phyloP scores from a whole-genome alignment of 495 filamentous ascomycete species.

The Corynascus novoguineensis region DNA sequence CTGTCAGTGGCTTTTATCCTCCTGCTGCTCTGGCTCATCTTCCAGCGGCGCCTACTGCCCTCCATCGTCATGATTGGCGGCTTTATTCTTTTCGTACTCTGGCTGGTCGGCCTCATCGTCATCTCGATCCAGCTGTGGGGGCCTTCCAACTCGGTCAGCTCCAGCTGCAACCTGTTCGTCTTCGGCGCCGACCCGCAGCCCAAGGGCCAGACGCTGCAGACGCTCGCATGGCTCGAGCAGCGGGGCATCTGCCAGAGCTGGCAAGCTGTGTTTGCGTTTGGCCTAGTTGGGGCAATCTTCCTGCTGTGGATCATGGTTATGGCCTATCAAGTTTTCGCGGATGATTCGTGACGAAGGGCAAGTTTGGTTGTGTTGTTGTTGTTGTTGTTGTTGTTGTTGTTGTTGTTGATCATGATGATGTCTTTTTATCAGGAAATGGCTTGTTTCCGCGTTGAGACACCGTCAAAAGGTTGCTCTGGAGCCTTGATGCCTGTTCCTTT shows the following conservation, averaged over 20 bases:
- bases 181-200: conserved; percentile 42
- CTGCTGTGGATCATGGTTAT: conserved; percentile 94
- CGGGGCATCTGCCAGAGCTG: conserved; percentile 74
- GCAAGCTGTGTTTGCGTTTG: conserved; percentile 61
- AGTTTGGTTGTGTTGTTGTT: background rate
- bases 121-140: conserved; percentile 86
- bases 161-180: conserved; percentile 73
- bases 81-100: conserved; percentile 92
- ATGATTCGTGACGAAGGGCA: conserved; percentile 20
- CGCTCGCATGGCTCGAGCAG: conserved; percentile 84
- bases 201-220: conserved; percentile 59
- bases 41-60: conserved; percentile 74
- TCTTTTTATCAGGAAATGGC: too few relatives aligned
- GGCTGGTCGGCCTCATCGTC: conserved; percentile 87
- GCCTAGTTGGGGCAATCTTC: conserved; percentile 74
- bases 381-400: background rate
- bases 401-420: too few relatives aligned
- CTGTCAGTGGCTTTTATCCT: conserved; percentile 71
- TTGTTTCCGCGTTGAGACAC: too few relatives aligned
- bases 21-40: conserved; percentile 65
- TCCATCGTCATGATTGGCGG: conserved; percentile 82
- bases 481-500: conserved; percentile 7
- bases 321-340: conserved; percentile 76
- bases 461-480: too few relatives aligned
- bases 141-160: conserved; percentile 64